phyloP scores from a whole-genome alignment of 139 green algal genomes.

The Pseudopediastrum boryanum region DNA sequence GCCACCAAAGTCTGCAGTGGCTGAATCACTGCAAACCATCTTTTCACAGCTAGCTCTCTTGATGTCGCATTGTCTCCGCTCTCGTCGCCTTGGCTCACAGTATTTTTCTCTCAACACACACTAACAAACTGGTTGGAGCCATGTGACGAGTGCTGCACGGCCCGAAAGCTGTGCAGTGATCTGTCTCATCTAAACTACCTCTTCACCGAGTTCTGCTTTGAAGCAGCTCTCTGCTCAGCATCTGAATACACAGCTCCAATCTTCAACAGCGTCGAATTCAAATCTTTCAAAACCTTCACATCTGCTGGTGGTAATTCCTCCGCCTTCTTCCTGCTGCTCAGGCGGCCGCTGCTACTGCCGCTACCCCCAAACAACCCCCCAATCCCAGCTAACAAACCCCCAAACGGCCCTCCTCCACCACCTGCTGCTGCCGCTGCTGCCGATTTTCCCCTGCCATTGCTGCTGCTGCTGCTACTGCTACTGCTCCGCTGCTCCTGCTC shows the following conservation, averaged over 20 bases:
- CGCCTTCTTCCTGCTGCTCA: neutral
- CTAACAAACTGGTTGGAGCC: no score
- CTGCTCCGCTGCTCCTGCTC: neutral
- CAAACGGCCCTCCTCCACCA: neutral
- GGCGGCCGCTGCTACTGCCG: neutral
- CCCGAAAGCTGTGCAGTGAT: no score
- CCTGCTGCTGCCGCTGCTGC: neutral
- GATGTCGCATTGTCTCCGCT: no score
- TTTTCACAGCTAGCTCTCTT: no score
- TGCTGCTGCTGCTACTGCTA: neutral
- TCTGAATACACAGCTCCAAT: constrained; percentile 25
- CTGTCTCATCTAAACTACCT: no score
- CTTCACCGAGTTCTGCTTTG: no score
- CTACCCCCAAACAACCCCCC: neutral
- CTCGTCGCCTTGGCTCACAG: no score
- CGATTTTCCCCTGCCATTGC: no score
- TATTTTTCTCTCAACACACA: no score
- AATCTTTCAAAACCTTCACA: constrained; percentile 15
- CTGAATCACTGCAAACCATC: no score
- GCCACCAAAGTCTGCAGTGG: no score
- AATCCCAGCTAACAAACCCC: neutral
- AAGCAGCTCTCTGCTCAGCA: constrained; percentile 7
- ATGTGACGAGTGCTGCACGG: no score
- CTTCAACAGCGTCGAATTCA: constrained; percentile 45
- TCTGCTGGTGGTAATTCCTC: neutral